Percentiles rank a stretch among this genome's conserved stretches.
Conservation (phyloP, 495 filamentous ascomycete genomes). For the Penicillium malachiteum region DNA sequence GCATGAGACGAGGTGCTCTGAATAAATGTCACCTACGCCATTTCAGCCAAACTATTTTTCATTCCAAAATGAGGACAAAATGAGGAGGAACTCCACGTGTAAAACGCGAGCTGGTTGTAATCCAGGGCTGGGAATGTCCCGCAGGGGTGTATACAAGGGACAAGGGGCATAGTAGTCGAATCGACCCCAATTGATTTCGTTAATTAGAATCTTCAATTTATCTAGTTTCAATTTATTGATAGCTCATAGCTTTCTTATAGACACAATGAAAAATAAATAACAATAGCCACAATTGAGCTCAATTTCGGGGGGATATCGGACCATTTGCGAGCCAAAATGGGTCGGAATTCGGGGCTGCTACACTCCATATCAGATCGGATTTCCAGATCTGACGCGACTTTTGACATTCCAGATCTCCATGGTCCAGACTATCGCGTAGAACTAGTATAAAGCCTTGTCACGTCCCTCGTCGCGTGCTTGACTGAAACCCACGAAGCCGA, state of each 20-base stretch:
- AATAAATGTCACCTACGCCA: not conserved
- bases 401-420: conserved; percentile 23
- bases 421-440: conserved; percentile 13
- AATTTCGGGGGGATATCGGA: not conserved
- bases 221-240: too few relatives aligned
- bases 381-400: conserved; percentile 12
- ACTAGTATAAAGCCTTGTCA: conserved; percentile 17
- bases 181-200: not conserved
- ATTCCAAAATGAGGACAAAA: not conserved
- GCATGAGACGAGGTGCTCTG: not conserved
- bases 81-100: not conserved
- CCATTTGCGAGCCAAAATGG: conserved; percentile 5
- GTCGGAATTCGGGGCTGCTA: conserved; percentile 31
- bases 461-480: conserved; percentile 2
- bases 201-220: not conserved
- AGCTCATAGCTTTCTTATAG: too few relatives aligned
- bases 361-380: conserved; percentile 17
- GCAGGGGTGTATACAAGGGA: not conserved
- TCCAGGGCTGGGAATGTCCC: conserved; percentile 3
- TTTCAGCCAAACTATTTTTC: not conserved
- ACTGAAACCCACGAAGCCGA: conserved; percentile 3
- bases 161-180: not conserved
- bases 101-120: not conserved
- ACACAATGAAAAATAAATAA: too few relatives aligned
- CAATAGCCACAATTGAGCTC: not conserved